Conservation (phyloP, 306 rosid species). For the Acmispon strigosus region DNA sequence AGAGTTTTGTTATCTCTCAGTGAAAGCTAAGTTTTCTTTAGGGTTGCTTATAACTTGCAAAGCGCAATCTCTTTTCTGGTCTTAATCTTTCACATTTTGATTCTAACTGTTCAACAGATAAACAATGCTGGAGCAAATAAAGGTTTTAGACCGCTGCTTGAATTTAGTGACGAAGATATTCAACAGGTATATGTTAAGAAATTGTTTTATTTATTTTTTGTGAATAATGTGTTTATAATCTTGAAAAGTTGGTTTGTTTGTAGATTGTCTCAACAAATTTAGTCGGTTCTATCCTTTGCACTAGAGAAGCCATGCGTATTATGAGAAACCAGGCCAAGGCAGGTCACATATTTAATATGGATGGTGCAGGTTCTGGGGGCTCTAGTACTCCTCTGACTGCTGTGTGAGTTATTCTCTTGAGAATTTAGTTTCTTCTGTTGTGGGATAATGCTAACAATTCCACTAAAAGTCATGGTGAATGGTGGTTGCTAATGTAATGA, state of each 20-base stretch:
- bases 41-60: background rate
- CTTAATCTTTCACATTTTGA: background rate
- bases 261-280: slow-evolving; percentile 95
- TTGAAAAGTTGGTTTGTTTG: slow-evolving; percentile 2
- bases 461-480: background rate
- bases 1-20: background rate
- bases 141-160: slow-evolving; percentile 91
- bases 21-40: background rate
- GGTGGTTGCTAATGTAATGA: slow-evolving; percentile 14
- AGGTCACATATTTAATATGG: slow-evolving; percentile 95
- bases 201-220: background rate
- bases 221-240: background rate
- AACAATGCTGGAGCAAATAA: slow-evolving; percentile 91
- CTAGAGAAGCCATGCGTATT: slow-evolving; percentile 80
- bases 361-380: slow-evolving; percentile 96
- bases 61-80: background rate
- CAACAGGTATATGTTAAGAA: slow-evolving; percentile 49
- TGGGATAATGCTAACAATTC: background rate
- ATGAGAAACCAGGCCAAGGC: slow-evolving; percentile 68
- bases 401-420: slow-evolving; percentile 55
- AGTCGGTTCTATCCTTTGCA: slow-evolving; percentile 85
- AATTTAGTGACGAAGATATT: slow-evolving; percentile 85
- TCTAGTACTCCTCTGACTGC: slow-evolving; percentile 97
- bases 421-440: slow-evolving; percentile 1
- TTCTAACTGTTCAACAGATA: slow-evolving; percentile 41